These are phyloP conservation scores for Seiridium cupressi DNA, from an alignment of 2,329 filamentous ascomycete species.

Conservation along the genomic window DNA sequence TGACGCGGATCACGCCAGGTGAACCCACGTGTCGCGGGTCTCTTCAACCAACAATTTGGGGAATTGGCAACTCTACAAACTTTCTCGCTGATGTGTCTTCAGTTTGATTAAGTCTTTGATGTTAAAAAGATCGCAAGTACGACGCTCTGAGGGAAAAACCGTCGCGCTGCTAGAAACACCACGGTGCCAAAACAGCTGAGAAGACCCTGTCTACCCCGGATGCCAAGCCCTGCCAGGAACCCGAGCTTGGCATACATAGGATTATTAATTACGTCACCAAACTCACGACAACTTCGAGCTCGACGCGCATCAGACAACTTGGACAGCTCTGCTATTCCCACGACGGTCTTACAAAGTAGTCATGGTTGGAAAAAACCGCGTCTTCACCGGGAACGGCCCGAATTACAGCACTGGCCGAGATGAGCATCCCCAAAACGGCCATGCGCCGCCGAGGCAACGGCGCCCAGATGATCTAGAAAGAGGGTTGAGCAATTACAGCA, in stretches of 20 bases:
- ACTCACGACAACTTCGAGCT: background rate
- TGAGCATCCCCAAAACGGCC: background rate
- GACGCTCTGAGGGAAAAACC: no score
- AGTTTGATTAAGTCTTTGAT: no score
- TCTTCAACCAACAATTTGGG: no score
- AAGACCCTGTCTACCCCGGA: background rate
- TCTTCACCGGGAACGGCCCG: slow-evolving; percentile 1
- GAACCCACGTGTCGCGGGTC: no score
- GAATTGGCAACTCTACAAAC: no score
- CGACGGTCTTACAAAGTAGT: background rate
- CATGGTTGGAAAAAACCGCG: slow-evolving; percentile 12
- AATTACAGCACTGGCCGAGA: background rate
- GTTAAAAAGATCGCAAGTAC: no score
- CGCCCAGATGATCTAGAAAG: slow-evolving; percentile 8
- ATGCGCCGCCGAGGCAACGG: background rate
- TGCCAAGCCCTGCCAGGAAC: background rate
- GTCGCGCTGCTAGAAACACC: no score
- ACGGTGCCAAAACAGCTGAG: background rate
- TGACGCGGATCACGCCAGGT: no score
- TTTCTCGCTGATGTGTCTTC: no score
- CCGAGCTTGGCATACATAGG: background rate
- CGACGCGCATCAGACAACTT: background rate
- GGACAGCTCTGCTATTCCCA: no score
- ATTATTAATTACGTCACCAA: background rate
- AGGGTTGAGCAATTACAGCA: background rate